These are phyloP conservation scores for Moniliophthora roreri DNA, from an alignment of 1,284 basidiomycete species.

Conservation along the genomic window DNA sequence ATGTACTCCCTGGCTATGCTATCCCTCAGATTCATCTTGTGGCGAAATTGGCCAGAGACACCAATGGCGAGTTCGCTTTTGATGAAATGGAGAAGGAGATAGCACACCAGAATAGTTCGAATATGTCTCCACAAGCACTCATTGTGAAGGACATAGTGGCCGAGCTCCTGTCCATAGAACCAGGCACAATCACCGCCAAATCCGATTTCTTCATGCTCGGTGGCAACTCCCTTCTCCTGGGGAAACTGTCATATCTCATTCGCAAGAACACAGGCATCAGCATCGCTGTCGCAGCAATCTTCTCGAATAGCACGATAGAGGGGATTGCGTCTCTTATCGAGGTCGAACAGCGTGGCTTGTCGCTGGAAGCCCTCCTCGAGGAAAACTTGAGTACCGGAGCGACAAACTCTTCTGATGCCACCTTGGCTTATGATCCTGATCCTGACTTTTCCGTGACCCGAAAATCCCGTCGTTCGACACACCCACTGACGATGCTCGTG, in stretches of 20 bases:
- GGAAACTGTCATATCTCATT: constrained; percentile 39
- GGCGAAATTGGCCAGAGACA: constrained; percentile 19
- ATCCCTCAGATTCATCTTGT: constrained; percentile 36
- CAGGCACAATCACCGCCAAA: constrained; percentile 30
- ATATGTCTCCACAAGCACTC: constrained; percentile 33
- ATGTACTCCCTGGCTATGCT: constrained; percentile 34
- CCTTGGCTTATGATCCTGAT: not conserved
- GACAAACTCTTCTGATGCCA: not conserved
- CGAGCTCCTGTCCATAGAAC: constrained; percentile 34
- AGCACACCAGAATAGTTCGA: constrained; percentile 23
- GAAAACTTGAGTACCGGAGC: not conserved
- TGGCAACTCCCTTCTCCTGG: constrained; percentile 43
- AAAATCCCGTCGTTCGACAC: constrained; percentile 31
- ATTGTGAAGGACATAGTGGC: constrained; percentile 40
- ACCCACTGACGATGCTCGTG: constrained; percentile 37
- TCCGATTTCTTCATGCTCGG: constrained; percentile 47
- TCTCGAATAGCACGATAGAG: constrained; percentile 40
- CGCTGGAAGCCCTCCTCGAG: not conserved
- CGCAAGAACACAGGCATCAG: constrained; percentile 37
- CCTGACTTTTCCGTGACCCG: constrained; percentile 1
- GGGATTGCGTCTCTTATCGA: constrained; percentile 37
- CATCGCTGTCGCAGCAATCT: constrained; percentile 37
- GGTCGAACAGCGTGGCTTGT: not conserved
- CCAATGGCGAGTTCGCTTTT: constrained; percentile 34
- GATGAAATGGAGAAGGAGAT: constrained; percentile 32